These are phyloP conservation scores for Fraxinus sp. DNA, from an alignment of 305 asterid genomes.

Conservation along the genomic window DNA sequence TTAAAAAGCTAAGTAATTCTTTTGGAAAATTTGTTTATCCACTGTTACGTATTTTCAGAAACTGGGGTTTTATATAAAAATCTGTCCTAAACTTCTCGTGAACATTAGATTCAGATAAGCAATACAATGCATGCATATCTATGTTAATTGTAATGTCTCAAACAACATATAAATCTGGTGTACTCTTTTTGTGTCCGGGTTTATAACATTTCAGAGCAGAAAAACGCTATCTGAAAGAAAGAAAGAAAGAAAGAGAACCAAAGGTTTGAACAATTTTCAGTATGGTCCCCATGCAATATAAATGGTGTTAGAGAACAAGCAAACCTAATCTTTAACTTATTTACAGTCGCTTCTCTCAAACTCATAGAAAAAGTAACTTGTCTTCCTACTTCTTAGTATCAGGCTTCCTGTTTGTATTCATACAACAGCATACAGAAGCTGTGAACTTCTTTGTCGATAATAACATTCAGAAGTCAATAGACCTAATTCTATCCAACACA, in stretches of 20 bases:
- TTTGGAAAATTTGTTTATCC: not conserved
- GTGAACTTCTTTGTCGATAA: not conserved
- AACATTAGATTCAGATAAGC: not conserved
- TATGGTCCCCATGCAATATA: not conserved
- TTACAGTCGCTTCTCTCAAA: not conserved
- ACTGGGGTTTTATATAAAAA: not conserved
- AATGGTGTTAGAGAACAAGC: not conserved
- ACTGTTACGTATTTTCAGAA: not conserved
- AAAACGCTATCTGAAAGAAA: not conserved
- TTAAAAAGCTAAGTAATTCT: constrained; percentile 10
- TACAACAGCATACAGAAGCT: not conserved
- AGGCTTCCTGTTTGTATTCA: not conserved
- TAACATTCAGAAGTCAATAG: not conserved
- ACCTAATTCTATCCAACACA: not conserved
- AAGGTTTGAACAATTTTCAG: not conserved
- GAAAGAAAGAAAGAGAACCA: not conserved
- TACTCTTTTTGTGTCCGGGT: not conserved
- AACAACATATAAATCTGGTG: not conserved
- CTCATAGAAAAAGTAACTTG: not conserved
- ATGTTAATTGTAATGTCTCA: not conserved
- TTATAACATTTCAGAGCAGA: not conserved
- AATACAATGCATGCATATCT: not conserved
- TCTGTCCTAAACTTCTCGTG: not conserved
- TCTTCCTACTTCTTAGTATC: not conserved
- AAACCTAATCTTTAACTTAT: not conserved